phyloP scores from a whole-genome alignment of 2,329 filamentous ascomycete species.

The Blumeria graminis region DNA sequence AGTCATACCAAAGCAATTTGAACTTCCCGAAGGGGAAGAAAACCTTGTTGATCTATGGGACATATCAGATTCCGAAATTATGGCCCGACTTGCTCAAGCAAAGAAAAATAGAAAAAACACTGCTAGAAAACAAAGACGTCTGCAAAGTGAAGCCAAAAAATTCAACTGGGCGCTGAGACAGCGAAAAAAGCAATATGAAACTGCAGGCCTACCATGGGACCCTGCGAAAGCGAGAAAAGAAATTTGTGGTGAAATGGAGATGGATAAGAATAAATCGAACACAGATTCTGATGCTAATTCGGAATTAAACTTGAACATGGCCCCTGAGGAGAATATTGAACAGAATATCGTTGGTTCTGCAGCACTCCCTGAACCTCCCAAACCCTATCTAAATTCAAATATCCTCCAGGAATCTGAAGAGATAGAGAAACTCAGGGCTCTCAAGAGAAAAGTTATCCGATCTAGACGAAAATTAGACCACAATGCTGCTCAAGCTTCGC shows the following conservation, averaged over 20 bases:
- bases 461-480: constrained; percentile 1
- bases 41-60: constrained; percentile 15
- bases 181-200: constrained; percentile 8
- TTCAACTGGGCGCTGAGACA: constrained; percentile 12
- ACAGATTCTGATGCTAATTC: no score
- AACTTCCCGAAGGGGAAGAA: constrained; percentile 13
- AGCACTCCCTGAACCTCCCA: no score
- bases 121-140: constrained; percentile 6
- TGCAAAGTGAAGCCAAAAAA: constrained; percentile 10
- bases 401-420: not conserved
- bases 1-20: constrained; percentile 11
- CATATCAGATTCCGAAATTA: constrained; percentile 13
- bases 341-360: no score
- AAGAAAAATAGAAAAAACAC: constrained; percentile 8
- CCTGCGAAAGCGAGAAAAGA: constrained; percentile 8
- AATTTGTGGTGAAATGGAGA: constrained; percentile 6
- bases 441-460: not conserved
- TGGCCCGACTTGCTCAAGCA: constrained; percentile 8
- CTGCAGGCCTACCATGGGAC: constrained; percentile 9
- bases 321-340: no score
- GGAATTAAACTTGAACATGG: no score
- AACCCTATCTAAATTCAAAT: not conserved
- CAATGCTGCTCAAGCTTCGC: not conserved
- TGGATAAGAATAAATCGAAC: constrained; percentile 1
- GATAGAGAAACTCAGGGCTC: not conserved